Evolutionary conservation across 2,329 filamentous ascomycete species (phyloP).

Genomic region (Alternaria brassicae): DNA sequence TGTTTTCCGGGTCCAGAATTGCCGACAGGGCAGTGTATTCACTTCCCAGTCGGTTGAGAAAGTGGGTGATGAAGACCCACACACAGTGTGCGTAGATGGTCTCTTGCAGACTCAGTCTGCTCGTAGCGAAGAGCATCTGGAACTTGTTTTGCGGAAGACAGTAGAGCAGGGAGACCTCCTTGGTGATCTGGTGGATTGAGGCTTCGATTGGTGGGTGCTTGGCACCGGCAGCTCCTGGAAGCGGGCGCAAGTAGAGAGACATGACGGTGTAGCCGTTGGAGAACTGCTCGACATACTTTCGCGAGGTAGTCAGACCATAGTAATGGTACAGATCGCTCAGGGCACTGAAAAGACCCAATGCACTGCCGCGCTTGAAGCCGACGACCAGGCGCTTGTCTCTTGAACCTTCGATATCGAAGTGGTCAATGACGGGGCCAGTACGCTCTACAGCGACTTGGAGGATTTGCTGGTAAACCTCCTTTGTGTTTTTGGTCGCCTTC

Average conservation of each 20-base stretch:
- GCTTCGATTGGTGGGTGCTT: slow-evolving; percentile 83
- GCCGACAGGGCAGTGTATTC: slow-evolving; percentile 89
- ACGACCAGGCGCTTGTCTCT: slow-evolving; percentile 93
- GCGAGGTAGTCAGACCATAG: slow-evolving; percentile 93
- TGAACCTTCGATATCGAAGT: slow-evolving; percentile 91
- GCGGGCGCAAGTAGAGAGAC: slow-evolving; percentile 87
- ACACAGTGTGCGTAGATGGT: slow-evolving; percentile 97
- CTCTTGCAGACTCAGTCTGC: slow-evolving; percentile 90
- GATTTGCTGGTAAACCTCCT: slow-evolving; percentile 93
- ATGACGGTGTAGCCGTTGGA: slow-evolving; percentile 98
- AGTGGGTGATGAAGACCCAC: slow-evolving; percentile 97
- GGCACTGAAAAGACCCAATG: slow-evolving; percentile 91
- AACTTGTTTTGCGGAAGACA: slow-evolving; percentile 98
- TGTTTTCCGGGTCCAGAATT: slow-evolving; percentile 81
- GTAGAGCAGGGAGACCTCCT: slow-evolving; percentile 96
- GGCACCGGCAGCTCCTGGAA: slow-evolving; percentile 54
- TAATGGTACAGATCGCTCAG: slow-evolving; percentile 97
- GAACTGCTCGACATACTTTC: slow-evolving; percentile 98
- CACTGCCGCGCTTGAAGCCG: slow-evolving; percentile 92
- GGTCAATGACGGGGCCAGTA: slow-evolving; percentile 94
- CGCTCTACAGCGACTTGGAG: slow-evolving; percentile 83
- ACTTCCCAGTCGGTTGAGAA: slow-evolving; percentile 90
- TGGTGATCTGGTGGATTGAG: slow-evolving; percentile 98
- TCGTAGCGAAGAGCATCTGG: slow-evolving; percentile 84
- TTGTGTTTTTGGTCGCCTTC: slow-evolving; percentile 95